Evolutionary conservation across 345 rosid species (phyloP).

Genomic region (Rhodamnia argentea): DNA sequence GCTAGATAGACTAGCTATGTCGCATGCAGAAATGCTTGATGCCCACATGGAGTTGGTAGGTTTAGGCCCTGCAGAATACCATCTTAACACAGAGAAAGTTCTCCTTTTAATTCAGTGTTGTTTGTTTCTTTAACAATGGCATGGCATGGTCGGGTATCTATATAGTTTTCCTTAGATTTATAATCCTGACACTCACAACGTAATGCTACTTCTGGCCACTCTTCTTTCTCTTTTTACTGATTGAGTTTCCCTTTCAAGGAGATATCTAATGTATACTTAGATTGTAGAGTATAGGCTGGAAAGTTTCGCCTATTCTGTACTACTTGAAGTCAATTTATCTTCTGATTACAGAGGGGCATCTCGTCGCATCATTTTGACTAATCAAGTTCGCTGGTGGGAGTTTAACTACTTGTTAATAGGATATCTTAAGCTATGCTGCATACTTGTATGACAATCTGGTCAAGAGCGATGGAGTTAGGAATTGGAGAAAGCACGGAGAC

Average conservation of each 20-base stretch:
- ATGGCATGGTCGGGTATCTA: not conserved
- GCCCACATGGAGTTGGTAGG: not conserved
- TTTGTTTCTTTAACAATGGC: no score
- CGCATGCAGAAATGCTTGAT: not conserved
- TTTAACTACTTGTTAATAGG: not conserved
- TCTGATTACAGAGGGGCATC: constrained; percentile 35
- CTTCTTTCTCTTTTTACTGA: not conserved
- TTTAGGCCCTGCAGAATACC: not conserved
- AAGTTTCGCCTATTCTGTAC: not conserved
- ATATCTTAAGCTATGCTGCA: not conserved
- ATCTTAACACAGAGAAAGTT: not conserved
- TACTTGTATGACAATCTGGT: not conserved
- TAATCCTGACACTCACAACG: not conserved
- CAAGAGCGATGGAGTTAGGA: not conserved
- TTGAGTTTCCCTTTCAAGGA: not conserved
- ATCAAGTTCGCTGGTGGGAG: not conserved
- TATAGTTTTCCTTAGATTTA: not conserved
- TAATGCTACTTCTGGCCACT: not conserved
- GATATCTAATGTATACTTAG: not conserved
- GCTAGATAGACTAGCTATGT: not conserved
- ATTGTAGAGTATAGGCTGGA: not conserved
- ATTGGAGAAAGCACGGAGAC: not conserved
- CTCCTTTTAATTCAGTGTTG: no score
- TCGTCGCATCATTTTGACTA: constrained; percentile 3
- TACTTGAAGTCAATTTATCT: not conserved